Conservation (phyloP, 2,329 filamentous ascomycete species). For the Ophiostoma pallidulum region DNA sequence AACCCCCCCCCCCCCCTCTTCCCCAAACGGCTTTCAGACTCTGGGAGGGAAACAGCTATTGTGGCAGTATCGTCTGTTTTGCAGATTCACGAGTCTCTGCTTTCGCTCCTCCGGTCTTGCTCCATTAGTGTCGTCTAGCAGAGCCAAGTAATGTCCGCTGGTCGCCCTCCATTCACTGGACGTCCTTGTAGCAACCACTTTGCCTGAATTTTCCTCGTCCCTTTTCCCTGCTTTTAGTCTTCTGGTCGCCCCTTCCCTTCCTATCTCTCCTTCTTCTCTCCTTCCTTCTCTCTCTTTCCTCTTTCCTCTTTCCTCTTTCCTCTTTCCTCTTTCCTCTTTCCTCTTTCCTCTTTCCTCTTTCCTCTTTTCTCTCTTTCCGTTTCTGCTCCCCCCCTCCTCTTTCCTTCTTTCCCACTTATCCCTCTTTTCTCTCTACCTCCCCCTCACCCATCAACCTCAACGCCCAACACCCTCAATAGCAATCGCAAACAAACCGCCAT, state of each 20-base stretch:
- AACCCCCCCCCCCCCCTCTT: too few species aligned
- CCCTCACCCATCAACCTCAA: slow-evolving; percentile 14
- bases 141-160: too few species aligned
- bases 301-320: background rate
- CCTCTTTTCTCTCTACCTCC: slow-evolving; percentile 13
- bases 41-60: too few species aligned
- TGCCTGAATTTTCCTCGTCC: too few species aligned
- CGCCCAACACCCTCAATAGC: slow-evolving; percentile 6
- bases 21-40: too few species aligned
- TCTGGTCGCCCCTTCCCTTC: background rate
- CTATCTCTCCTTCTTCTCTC: slow-evolving; percentile 9
- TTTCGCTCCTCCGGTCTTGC: slow-evolving; percentile 10
- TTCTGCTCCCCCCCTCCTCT: slow-evolving; percentile 11
- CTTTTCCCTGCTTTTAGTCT: too few species aligned
- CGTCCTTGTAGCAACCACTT: background rate
- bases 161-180: too few species aligned
- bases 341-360: slow-evolving; percentile 17
- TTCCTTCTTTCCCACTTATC: slow-evolving; percentile 11
- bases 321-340: background rate
- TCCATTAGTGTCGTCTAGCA: slow-evolving; percentile 9
- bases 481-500: slow-evolving; percentile 28
- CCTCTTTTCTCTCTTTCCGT: slow-evolving; percentile 17
- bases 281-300: slow-evolving; percentile 4
- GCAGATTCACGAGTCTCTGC: background rate
- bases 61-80: too few species aligned